phyloP scores from a whole-genome alignment of 495 filamentous ascomycete species.

The Aspergillus cavernicola region DNA sequence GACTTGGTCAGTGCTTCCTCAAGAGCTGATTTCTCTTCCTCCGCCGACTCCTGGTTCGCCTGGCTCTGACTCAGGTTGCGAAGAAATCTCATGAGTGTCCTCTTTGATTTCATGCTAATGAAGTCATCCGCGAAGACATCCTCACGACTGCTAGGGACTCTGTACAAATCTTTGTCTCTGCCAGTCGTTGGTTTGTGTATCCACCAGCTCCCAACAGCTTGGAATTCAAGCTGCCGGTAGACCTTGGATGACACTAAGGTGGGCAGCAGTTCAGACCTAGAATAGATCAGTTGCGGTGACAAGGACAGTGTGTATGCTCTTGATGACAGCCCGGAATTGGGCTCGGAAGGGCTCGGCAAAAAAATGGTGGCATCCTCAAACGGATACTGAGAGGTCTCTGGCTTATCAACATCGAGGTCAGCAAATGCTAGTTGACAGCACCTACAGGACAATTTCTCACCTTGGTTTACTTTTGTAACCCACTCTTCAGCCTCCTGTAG shows the following conservation, averaged over 20 bases:
- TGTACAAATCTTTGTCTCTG: constrained; percentile 35
- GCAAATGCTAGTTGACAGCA: constrained; percentile 7
- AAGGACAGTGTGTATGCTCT: constrained; percentile 81
- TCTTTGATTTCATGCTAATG: constrained; percentile 72
- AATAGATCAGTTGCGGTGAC: constrained; percentile 83
- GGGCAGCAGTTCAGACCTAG: constrained; percentile 69
- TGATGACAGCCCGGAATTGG: constrained; percentile 48
- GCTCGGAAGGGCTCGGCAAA: constrained; percentile 17
- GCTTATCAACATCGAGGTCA: constrained; percentile 25
- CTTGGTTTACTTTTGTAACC: constrained; percentile 51
- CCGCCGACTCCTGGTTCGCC: constrained; percentile 26
- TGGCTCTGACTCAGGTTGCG: constrained; percentile 50
- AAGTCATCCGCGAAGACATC: constrained; percentile 74
- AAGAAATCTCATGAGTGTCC: constrained; percentile 82
- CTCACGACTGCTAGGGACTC: constrained; percentile 79
- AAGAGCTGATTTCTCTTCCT: constrained; percentile 21
- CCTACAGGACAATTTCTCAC: constrained; percentile 26
- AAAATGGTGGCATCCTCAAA: constrained; percentile 40
- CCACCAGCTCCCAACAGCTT: constrained; percentile 93
- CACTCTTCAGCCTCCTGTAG: constrained; percentile 78
- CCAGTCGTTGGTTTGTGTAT: constrained; percentile 46
- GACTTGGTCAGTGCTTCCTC: constrained; percentile 37
- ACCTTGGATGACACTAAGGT: constrained; percentile 82
- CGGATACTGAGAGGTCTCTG: constrained; percentile 30
- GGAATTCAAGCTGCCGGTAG: constrained; percentile 85